Evolutionary conservation across 441 rosid genomes (phyloP).

Genomic region (Theobroma grandiflorum): DNA sequence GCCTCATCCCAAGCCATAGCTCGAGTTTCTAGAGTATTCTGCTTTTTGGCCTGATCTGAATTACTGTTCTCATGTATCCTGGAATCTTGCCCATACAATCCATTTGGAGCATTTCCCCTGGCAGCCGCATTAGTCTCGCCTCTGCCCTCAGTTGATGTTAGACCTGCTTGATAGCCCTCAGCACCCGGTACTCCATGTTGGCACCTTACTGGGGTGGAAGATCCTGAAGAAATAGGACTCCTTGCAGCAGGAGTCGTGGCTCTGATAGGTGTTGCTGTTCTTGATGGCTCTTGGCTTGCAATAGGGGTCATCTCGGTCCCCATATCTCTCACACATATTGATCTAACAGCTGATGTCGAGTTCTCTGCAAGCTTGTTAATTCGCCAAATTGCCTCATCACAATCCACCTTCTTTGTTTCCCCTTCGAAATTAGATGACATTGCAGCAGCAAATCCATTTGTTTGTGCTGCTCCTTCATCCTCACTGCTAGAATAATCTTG

Average conservation of each 20-base stretch:
- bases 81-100: conserved; percentile 37
- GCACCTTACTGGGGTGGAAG: conserved; percentile 67
- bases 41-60: conserved; percentile 46
- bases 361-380: conserved; percentile 54
- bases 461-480: conserved; percentile 45
- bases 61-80: conserved; percentile 31
- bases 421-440: conserved; percentile 35
- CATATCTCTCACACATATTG: conserved; percentile 89
- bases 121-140: conserved; percentile 36
- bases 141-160: conserved; percentile 29
- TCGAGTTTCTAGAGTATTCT: conserved; percentile 67
- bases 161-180: conserved; percentile 36
- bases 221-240: conserved; percentile 84
- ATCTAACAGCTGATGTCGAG: conserved; percentile 56
- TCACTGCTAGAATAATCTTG: conserved; percentile 66
- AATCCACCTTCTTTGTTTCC: conserved; percentile 79
- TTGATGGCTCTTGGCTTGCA: conserved; percentile 93
- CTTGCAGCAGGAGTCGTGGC: conserved; percentile 74
- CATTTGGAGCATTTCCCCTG: conserved; percentile 21
- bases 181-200: conserved; percentile 39
- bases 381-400: conserved; percentile 70
- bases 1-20: conserved; percentile 97
- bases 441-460: conserved; percentile 40
- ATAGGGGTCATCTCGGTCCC: conserved; percentile 98
- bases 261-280: conserved; percentile 85